Percentiles rank a stretch among this genome's conserved stretches.
phyloP scores from a whole-genome alignment of 192 early-diverging fungal genomes.

The Podila epicladia region DNA sequence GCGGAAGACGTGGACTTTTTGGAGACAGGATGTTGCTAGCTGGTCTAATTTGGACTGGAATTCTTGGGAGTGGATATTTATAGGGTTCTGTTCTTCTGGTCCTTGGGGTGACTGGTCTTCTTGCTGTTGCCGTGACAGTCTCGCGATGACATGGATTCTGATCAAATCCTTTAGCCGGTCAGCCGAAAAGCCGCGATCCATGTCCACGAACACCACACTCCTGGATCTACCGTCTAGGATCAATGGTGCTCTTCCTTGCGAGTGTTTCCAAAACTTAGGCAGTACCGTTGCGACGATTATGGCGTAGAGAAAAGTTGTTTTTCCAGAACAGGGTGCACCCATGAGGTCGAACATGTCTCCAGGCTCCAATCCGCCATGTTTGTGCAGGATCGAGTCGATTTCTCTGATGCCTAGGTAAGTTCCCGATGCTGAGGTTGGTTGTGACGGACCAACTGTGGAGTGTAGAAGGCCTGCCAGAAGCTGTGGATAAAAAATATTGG shows the following conservation, averaged over 20 bases:
- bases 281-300: conserved; percentile 42
- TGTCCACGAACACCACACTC: conserved; percentile 29
- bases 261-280: conserved; percentile 33
- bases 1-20: conserved; percentile 37
- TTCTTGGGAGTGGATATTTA: conserved; percentile 10
- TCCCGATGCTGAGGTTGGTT: not conserved
- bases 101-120: not conserved
- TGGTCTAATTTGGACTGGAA: conserved; percentile 23
- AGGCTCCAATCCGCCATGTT: conserved; percentile 10
- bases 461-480: not conserved
- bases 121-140: not conserved
- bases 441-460: not conserved
- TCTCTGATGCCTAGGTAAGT: conserved; percentile 19
- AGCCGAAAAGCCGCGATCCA: conserved; percentile 28
- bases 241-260: conserved; percentile 2
- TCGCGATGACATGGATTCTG: conserved; percentile 4
- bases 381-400: conserved; percentile 17
- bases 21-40: conserved; percentile 17
- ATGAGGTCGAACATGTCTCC: conserved; percentile 43
- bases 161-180: conserved; percentile 12
- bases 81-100: not conserved
- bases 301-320: conserved; percentile 34
- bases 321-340: conserved; percentile 26
- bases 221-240: conserved; percentile 10
- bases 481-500: not conserved